A percentile compares a stretch with the other conserved stretches of the same genome.
Evolutionary conservation across 305 asterid genomes (phyloP).

Genomic region (Fraxinus xanthoxyloides): DNA sequence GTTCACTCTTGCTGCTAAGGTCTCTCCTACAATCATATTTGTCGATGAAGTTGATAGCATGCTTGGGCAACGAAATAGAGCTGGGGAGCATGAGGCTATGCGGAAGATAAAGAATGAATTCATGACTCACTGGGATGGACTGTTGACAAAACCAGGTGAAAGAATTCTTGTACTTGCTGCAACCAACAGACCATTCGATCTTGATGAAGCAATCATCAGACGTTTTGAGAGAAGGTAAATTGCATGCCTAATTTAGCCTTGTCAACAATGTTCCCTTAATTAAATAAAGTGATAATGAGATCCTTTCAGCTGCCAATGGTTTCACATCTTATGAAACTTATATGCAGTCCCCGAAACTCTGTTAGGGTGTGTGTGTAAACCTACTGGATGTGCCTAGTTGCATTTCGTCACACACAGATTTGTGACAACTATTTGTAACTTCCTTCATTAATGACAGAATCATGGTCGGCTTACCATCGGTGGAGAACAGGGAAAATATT

Average conservation of each 20-base stretch:
- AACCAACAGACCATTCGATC: constrained; percentile 92
- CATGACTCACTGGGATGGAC: constrained; percentile 96
- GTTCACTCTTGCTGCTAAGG: constrained; percentile 90
- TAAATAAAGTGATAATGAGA: not conserved
- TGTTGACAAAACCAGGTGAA: constrained; percentile 75
- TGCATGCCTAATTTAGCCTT: not conserved
- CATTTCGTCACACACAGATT: not conserved
- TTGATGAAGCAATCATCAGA: constrained; percentile 89
- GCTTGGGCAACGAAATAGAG: constrained; percentile 82
- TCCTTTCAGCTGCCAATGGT: not conserved
- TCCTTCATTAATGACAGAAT: constrained; percentile 41
- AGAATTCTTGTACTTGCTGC: constrained; percentile 91
- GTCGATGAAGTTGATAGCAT: constrained; percentile 97
- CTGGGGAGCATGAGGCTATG: constrained; percentile 97
- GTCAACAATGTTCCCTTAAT: not conserved
- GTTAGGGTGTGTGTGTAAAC: not conserved
- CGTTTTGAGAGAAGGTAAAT: constrained; percentile 86
- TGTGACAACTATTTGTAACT: constrained; percentile 14
- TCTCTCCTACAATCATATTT: constrained; percentile 87
- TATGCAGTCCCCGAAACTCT: not conserved
- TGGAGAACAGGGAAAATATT: constrained; percentile 70
- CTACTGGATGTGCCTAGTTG: not conserved
- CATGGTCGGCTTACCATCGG: constrained; percentile 83
- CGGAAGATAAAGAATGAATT: constrained; percentile 91
- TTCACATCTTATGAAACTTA: not conserved